These are phyloP conservation scores for Xylariaceae sp. DNA, from an alignment of 2,329 filamentous ascomycete species.

Conservation along the genomic window DNA sequence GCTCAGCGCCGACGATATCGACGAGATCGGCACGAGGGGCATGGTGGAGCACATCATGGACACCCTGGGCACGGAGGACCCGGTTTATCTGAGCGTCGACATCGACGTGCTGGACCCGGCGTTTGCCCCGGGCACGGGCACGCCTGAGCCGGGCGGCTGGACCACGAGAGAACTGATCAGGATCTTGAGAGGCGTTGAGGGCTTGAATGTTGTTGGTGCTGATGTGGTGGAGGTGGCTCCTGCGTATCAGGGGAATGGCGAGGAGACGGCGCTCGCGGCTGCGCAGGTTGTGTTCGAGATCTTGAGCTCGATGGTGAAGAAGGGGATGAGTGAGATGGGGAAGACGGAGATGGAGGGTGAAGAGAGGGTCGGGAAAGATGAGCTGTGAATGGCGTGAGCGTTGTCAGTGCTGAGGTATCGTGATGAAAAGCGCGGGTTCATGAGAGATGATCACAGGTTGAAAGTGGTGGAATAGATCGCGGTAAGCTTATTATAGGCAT, in stretches of 20 bases:
- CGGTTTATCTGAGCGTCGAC: slow-evolving; percentile 80
- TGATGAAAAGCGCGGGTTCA: too few relatives aligned
- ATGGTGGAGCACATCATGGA: slow-evolving; percentile 74
- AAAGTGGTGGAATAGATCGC: too few relatives aligned
- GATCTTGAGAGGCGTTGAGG: slow-evolving; percentile 81
- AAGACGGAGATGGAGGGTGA: slow-evolving; percentile 36
- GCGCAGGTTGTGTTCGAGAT: slow-evolving; percentile 87
- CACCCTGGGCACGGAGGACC: slow-evolving; percentile 73
- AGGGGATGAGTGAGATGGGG: slow-evolving; percentile 46
- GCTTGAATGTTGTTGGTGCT: slow-evolving; percentile 83
- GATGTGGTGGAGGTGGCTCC: slow-evolving; percentile 91
- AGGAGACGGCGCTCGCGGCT: slow-evolving; percentile 75
- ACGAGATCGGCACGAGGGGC: slow-evolving; percentile 76
- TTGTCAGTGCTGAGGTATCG: too few relatives aligned
- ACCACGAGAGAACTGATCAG: slow-evolving; percentile 86
- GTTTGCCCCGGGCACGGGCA: slow-evolving; percentile 77
- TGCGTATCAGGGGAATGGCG: slow-evolving; percentile 79
- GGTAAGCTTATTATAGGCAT: too few relatives aligned
- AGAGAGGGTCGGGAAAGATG: slow-evolving; percentile 28
- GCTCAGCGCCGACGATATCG: slow-evolving; percentile 85
- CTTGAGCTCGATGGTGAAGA: slow-evolving; percentile 76
- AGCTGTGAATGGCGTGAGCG: slow-evolving; percentile 29
- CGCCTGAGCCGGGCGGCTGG: slow-evolving; percentile 90
- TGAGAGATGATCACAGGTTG: too few relatives aligned
- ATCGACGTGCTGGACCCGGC: slow-evolving; percentile 78